Evolutionary conservation across 1,139 yeast genomes (phyloP).

Genomic region (Candida sp.): DNA sequence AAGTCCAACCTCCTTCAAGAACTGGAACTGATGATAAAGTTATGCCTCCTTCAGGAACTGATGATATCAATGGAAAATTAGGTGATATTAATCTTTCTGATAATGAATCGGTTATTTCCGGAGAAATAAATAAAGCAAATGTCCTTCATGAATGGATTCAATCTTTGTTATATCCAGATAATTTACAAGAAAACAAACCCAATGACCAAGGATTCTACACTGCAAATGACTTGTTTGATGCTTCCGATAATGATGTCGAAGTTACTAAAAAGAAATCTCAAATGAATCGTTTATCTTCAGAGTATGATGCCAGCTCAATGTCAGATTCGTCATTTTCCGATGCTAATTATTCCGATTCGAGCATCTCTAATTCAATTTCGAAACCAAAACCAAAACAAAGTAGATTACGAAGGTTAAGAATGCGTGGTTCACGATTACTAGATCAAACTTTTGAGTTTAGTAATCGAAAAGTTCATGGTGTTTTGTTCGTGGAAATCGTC

Average conservation of each 20-base stretch:
- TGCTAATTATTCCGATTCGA: constrained; percentile 3
- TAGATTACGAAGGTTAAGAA: constrained; percentile 1
- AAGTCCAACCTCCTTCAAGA: background rate
- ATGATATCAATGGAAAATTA: constrained; percentile 3
- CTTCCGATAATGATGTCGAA: constrained; percentile 28
- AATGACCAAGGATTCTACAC: constrained; percentile 45
- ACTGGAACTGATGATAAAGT: background rate
- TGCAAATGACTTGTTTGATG: constrained; percentile 19
- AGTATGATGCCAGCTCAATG: constrained; percentile 12
- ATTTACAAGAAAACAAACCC: constrained; percentile 18
- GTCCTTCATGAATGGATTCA: constrained; percentile 25
- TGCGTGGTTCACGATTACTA: background rate
- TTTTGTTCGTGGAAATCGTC: constrained; percentile 70
- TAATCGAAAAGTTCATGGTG: constrained; percentile 58
- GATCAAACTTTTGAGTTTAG: constrained; percentile 26
- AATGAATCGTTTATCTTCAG: background rate
- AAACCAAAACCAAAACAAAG: constrained; percentile 7
- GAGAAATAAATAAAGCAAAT: constrained; percentile 1
- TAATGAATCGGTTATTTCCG: constrained; percentile 4
- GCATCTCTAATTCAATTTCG: background rate
- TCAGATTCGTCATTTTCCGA: constrained; percentile 20
- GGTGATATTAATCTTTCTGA: constrained; percentile 12
- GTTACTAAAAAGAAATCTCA: background rate
- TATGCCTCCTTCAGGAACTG: background rate
- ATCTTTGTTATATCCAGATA: constrained; percentile 31